Evolutionary conservation across 352 stramenopile species (phyloP).

Genomic region (Pythium folliculosum): DNA sequence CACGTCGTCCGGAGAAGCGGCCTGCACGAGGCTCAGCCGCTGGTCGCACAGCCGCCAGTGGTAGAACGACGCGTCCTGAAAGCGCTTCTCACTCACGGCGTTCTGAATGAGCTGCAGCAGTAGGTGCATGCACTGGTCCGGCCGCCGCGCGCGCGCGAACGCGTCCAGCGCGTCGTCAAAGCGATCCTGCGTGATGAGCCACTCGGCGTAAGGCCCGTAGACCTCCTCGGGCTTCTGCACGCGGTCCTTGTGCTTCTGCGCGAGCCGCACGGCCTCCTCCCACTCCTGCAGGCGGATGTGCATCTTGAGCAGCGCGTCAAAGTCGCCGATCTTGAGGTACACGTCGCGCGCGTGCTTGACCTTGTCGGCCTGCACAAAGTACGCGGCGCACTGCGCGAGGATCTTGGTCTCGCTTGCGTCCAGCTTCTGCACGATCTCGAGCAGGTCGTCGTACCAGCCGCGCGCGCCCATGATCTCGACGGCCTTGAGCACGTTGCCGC

Average conservation of each 20-base stretch:
- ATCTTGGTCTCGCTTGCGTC: conserved; percentile 50
- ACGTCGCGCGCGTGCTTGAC: conserved; percentile 80
- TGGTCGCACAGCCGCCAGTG: conserved; percentile 92
- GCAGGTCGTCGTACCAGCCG: conserved; percentile 85
- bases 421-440: conserved; percentile 69
- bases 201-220: conserved; percentile 93
- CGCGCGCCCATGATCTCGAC: conserved; percentile 87
- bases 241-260: conserved; percentile 77
- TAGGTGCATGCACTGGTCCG: conserved; percentile 82
- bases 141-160: conserved; percentile 79
- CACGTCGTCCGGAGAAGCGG: conserved; percentile 18
- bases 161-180: conserved; percentile 93
- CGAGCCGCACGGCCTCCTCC: conserved; percentile 91
- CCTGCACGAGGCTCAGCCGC: conserved; percentile 48
- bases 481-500: conserved; percentile 78
- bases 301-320: conserved; percentile 87
- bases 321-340: conserved; percentile 80
- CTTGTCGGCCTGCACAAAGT: conserved; percentile 72
- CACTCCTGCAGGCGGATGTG: conserved; percentile 91
- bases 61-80: conserved; percentile 92
- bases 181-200: conserved; percentile 89
- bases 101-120: conserved; percentile 91
- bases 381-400: conserved; percentile 58
- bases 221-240: conserved; percentile 86
- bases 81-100: conserved; percentile 84